phyloP scores from a whole-genome alignment of 495 filamentous ascomycete species.

The Hypoxylon perforatum region DNA sequence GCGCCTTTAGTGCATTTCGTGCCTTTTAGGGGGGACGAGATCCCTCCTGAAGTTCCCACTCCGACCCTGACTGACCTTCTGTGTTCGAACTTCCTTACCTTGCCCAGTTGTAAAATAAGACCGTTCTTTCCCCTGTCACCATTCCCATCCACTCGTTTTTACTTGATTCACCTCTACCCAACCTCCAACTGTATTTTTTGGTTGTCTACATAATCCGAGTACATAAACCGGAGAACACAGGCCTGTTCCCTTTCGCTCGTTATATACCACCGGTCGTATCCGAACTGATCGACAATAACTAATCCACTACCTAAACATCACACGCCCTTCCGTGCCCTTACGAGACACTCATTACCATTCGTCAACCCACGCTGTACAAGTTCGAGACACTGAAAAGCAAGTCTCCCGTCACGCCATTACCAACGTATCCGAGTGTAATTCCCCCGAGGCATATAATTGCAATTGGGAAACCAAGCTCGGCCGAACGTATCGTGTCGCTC shows the following conservation, averaged over 20 bases:
- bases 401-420: slow-evolving; percentile 4
- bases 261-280: slow-evolving; percentile 18
- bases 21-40: slow-evolving; percentile 9
- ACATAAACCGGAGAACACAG: slow-evolving; percentile 39
- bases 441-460: slow-evolving; percentile 4
- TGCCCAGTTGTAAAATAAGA: slow-evolving; percentile 33
- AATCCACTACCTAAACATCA: slow-evolving; percentile 20
- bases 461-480: slow-evolving; percentile 3
- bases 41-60: slow-evolving; percentile 21
- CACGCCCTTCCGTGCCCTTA: slow-evolving; percentile 2
- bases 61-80: slow-evolving; percentile 10
- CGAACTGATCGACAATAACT: slow-evolving; percentile 11
- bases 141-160: slow-evolving; percentile 29
- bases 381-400: slow-evolving; percentile 14
- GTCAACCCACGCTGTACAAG: neutral
- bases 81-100: slow-evolving; percentile 10
- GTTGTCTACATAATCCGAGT: slow-evolving; percentile 22
- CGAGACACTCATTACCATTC: slow-evolving; percentile 4
- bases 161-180: slow-evolving; percentile 22
- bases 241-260: slow-evolving; percentile 41
- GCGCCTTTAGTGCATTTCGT: no score
- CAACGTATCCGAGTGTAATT: neutral
- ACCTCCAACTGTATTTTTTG: slow-evolving; percentile 29
- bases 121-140: slow-evolving; percentile 46
- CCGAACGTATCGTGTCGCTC: neutral